Conservation (phyloP, 1,284 basidiomycete genomes). For the Mycena citricolor region DNA sequence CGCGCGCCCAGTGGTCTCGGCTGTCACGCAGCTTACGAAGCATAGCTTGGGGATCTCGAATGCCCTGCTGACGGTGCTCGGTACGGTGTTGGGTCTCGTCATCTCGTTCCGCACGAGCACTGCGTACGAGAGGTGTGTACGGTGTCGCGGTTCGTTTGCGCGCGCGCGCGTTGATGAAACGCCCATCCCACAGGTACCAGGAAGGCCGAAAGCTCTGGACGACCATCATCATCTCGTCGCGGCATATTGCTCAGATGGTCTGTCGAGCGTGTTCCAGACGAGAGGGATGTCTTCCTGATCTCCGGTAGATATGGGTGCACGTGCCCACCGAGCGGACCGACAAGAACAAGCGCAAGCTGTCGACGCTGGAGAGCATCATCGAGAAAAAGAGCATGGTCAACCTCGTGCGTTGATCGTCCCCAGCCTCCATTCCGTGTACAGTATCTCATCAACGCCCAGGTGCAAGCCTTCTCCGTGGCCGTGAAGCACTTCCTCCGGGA, state of each 20-base stretch:
- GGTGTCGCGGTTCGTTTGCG: not conserved
- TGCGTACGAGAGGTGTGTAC: constrained; percentile 63
- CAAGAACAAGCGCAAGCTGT: constrained; percentile 30
- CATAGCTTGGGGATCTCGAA: constrained; percentile 44
- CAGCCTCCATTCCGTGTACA: not conserved
- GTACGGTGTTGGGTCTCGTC: constrained; percentile 69
- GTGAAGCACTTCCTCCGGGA: constrained; percentile 67
- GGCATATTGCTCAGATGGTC: constrained; percentile 56
- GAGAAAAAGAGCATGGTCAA: constrained; percentile 78
- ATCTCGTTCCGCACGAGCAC: constrained; percentile 67
- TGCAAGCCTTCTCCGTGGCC: constrained; percentile 64
- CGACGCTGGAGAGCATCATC: constrained; percentile 50
- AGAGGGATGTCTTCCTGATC: too few relatives aligned
- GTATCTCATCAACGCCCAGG: constrained; percentile 29
- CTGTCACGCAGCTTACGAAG: constrained; percentile 47
- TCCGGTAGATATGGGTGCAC: constrained; percentile 59
- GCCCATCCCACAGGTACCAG: constrained; percentile 43
- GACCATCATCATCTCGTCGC: constrained; percentile 50
- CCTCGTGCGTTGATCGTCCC: constrained; percentile 39
- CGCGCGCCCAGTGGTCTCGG: constrained; percentile 47
- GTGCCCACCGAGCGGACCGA: constrained; percentile 47
- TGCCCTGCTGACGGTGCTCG: constrained; percentile 56
- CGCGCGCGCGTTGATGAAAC: not conserved
- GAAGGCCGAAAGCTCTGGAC: constrained; percentile 67
- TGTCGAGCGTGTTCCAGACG: constrained; percentile 13